phyloP scores from a whole-genome alignment of 306 rosid genomes.

The Acacia acuminata region DNA sequence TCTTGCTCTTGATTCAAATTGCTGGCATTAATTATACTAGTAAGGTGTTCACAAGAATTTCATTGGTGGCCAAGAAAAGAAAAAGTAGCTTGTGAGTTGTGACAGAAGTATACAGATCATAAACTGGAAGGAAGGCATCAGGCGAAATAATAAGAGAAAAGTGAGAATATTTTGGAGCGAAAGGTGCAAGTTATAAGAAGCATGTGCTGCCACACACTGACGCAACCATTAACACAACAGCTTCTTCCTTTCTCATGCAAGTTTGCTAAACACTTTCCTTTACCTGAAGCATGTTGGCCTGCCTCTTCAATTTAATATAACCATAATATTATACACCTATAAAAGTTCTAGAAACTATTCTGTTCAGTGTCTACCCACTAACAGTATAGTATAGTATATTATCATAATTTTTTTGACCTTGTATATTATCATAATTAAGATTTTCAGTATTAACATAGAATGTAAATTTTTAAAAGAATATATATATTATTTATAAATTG shows the following conservation, averaged over 20 bases:
- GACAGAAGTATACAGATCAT: not conserved
- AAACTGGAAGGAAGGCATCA: constrained; percentile 12
- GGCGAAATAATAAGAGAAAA: constrained; percentile 24
- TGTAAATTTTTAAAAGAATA: not conserved
- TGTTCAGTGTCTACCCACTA: no score
- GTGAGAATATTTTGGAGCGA: not conserved
- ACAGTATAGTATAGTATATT: no score
- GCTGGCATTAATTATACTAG: not conserved
- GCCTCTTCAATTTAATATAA: no score
- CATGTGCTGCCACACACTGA: no score
- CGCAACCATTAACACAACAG: not conserved
- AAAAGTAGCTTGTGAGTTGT: constrained; percentile 10
- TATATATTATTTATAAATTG: no score
- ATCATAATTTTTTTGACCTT: not conserved
- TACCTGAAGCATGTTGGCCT: not conserved
- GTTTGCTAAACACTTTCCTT: not conserved
- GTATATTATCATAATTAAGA: no score
- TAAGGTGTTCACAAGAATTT: not conserved
- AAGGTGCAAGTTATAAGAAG: not conserved
- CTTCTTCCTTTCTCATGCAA: not conserved
- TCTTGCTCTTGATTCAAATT: not conserved
- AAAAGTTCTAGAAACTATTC: no score
- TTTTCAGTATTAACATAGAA: no score
- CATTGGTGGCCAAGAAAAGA: not conserved
- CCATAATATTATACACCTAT: no score